These are phyloP conservation scores for Imleria badia DNA, from an alignment of 768 basidiomycete species.

Conservation along the genomic window DNA sequence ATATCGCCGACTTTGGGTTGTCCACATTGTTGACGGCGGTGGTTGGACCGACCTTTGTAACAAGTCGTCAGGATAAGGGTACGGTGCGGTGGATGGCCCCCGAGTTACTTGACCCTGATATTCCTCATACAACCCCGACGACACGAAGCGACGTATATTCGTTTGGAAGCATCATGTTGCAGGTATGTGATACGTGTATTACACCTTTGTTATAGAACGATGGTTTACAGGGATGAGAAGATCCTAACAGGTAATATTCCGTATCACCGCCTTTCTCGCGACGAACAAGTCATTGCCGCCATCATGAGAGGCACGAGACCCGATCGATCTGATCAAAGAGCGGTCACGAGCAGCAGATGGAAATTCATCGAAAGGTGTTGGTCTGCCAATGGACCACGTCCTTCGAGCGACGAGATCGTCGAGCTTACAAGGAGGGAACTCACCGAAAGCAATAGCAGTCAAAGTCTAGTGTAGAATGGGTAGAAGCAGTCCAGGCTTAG, in stretches of 20 bases:
- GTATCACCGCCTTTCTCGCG: background rate
- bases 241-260: constrained; percentile 3
- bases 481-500: too few relatives aligned
- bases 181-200: background rate
- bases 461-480: background rate
- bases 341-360: background rate
- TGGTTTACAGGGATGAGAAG: background rate
- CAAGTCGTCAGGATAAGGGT: background rate
- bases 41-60: background rate
- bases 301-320: background rate
- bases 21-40: background rate
- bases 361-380: background rate
- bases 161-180: constrained; percentile 12
- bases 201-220: too few relatives aligned
- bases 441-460: background rate
- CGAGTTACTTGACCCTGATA: background rate
- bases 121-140: background rate
- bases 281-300: background rate
- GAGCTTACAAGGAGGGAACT: background rate
- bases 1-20: constrained; percentile 10
- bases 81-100: constrained; percentile 5
- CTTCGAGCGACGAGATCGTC: background rate
- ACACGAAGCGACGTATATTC: constrained; percentile 5
- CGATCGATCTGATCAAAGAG: background rate
- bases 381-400: background rate